Evolutionary conservation across 2,329 filamentous ascomycete species (phyloP).

Genomic region (Anisogramma anomala): DNA sequence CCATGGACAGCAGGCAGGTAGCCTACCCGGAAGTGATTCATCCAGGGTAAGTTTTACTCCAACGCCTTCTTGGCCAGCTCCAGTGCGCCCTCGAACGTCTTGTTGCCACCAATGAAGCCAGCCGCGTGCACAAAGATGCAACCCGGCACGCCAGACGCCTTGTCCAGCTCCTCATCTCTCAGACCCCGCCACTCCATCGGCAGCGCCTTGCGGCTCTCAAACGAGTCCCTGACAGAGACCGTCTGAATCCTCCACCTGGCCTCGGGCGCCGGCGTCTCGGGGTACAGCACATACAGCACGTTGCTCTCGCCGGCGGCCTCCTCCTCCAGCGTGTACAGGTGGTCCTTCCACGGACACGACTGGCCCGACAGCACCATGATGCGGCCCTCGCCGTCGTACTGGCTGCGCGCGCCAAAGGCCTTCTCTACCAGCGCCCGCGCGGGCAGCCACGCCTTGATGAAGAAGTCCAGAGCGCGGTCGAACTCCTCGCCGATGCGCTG

Average conservation of each 20-base stretch:
- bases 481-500: constrained; percentile 84
- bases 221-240: constrained; percentile 80
- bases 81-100: constrained; percentile 77
- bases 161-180: constrained; percentile 73
- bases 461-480: constrained; percentile 65
- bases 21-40: neutral
- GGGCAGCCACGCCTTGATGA: constrained; percentile 69
- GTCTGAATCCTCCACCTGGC: constrained; percentile 90
- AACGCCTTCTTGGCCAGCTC: constrained; percentile 74
- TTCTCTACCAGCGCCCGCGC: constrained; percentile 67
- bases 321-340: constrained; percentile 78
- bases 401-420: constrained; percentile 58
- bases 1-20: neutral
- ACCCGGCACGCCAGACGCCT: constrained; percentile 55
- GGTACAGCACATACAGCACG: constrained; percentile 82
- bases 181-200: constrained; percentile 88
- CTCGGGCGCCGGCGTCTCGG: constrained; percentile 62
- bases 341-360: constrained; percentile 90
- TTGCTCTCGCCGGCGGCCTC: constrained; percentile 40
- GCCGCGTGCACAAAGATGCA: constrained; percentile 88
- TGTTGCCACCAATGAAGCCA: constrained; percentile 93
- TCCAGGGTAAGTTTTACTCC: constrained; percentile 23
- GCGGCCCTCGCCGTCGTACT: constrained; percentile 62
- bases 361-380: constrained; percentile 69
- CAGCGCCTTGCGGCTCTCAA: constrained; percentile 81